A percentile compares a stretch with the other conserved stretches of the same genome.
These are phyloP conservation scores for Sphagnurus paluster DNA, from an alignment of 1,284 basidiomycete genomes.

Conservation along the genomic window DNA sequence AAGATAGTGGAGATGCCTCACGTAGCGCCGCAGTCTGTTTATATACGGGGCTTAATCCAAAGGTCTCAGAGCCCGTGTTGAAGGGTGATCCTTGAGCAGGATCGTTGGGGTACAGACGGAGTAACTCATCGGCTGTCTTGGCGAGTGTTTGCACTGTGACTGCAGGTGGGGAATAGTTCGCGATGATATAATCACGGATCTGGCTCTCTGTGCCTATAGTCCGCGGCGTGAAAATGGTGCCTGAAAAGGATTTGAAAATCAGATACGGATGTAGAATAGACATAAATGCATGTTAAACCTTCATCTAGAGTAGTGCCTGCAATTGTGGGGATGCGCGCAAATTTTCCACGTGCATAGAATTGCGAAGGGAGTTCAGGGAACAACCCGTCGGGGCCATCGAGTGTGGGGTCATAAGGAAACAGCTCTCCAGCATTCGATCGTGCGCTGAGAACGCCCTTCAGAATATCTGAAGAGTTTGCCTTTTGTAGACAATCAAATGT, in stretches of 20 bases:
- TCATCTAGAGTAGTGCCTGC: conserved; percentile 50
- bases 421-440: conserved; percentile 25
- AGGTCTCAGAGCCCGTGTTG: conserved; percentile 50
- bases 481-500: conserved; percentile 42
- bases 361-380: conserved; percentile 42
- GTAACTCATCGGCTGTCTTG: conserved; percentile 28
- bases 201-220: conserved; percentile 29
- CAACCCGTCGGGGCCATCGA: conserved; percentile 44
- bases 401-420: conserved; percentile 39
- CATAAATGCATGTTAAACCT: conserved; percentile 28
- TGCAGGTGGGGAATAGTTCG: conserved; percentile 34
- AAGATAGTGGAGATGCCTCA: too few relatives aligned
- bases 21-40: conserved; percentile 47
- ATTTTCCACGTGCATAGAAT: conserved; percentile 33
- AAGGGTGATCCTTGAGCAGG: conserved; percentile 51
- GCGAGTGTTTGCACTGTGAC: conserved; percentile 24
- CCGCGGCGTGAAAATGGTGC: conserved; percentile 37
- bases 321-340: conserved; percentile 46
- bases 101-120: conserved; percentile 49
- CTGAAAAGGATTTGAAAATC: conserved; percentile 21
- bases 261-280: not conserved
- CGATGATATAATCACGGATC: conserved; percentile 27
- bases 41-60: conserved; percentile 42
- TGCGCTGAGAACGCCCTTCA: conserved; percentile 28
- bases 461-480: conserved; percentile 37